Conservation (phyloP, 139 green algal species). For the Monoraphidium neglectum region DNA sequence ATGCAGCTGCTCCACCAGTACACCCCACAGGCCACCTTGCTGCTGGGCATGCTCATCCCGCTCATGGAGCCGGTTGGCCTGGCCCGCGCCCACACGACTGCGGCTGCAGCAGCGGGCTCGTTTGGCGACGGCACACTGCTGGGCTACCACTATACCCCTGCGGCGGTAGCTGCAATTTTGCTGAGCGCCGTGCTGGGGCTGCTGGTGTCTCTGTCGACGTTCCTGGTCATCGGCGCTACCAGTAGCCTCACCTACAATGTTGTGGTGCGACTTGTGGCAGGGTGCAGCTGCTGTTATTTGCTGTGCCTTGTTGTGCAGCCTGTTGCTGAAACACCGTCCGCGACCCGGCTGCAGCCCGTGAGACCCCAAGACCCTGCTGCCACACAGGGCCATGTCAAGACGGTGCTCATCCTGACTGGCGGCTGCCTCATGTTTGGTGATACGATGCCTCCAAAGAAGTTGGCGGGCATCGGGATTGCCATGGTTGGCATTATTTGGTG, state of each 20-base stretch:
- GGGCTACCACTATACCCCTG: constrained; percentile 51
- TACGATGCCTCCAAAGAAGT: constrained; percentile 75
- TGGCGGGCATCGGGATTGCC: constrained; percentile 69
- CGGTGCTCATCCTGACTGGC: constrained; percentile 82
- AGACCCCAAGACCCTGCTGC: too few relatives aligned
- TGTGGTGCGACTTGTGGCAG: too few relatives aligned
- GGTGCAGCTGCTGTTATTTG: constrained; percentile 17
- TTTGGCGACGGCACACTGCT: constrained; percentile 54
- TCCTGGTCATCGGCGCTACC: constrained; percentile 76
- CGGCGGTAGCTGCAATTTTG: constrained; percentile 64
- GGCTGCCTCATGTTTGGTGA: constrained; percentile 87
- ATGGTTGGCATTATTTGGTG: constrained; percentile 89
- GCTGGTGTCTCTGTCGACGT: constrained; percentile 83
- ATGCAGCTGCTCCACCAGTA: constrained; percentile 88
- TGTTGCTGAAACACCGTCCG: too few relatives aligned
- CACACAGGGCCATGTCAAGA: constrained; percentile 81
- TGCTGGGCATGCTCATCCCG: constrained; percentile 72
- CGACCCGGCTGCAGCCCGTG: too few relatives aligned
- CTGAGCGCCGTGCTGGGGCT: constrained; percentile 80
- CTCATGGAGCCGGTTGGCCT: constrained; percentile 43
- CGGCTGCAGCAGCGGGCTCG: constrained; percentile 6
- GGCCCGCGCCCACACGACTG: not conserved
- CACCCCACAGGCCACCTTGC: constrained; percentile 64
- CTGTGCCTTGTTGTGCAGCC: not conserved
- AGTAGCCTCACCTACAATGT: constrained; percentile 86